Base-by-base conservation (phyloP, 352 stramenopile genomes). In the Phytopythium montanum region DNA sequence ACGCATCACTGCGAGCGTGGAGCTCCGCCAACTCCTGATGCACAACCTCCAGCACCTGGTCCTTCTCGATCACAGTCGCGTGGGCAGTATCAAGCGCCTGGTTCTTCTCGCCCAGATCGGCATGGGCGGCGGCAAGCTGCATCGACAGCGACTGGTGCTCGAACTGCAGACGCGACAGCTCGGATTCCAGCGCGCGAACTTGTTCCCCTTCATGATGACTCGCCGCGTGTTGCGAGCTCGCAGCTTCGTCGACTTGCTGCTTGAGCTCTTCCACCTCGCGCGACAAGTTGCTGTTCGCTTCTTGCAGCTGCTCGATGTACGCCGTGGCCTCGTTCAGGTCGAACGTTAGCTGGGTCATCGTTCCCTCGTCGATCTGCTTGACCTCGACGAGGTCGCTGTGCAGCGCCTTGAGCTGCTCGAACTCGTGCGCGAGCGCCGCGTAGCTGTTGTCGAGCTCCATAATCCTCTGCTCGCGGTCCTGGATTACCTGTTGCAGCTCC, bases 381-480 rank as follows among this genome's bases (percentile, higher is more conserved):
- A 52, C 53, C 42, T 75, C 59, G 2, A 66, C 16, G 18, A 79
- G 21, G 45, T 69, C 56, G 31, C 61, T 72, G 48, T 79, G 65
- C 3, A 50, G 56, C 50, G 60, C 56, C 23, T 62, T 66, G 51
- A 79, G 62, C 19, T 70, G 71, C 26, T 79, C 71, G 58, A 72
- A 76, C 55, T 80, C 72, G 41, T 57, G 70, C 2, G 63, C 75
- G 33, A 77, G 63, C n/a, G 66, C 69, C n/a, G 50, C 64, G 36
- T 78, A 69, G 41, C 76, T 81, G 2, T 75, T 64, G 44, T 76
- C 71, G 12, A 80, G 45, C 49, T 77, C 71, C 16, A 63, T 69
- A 46, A 73, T 57, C 29, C 70, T 49, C 34, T 77, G 69, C 18
- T 64, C 56, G 45, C 72, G 68, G 16, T 73, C 69, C 44, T 75